A percentile compares a stretch with the other conserved stretches of the same genome.
Evolutionary conservation across 2,329 filamentous ascomycete genomes (phyloP).

Genomic region (Aschersonia sp.): DNA sequence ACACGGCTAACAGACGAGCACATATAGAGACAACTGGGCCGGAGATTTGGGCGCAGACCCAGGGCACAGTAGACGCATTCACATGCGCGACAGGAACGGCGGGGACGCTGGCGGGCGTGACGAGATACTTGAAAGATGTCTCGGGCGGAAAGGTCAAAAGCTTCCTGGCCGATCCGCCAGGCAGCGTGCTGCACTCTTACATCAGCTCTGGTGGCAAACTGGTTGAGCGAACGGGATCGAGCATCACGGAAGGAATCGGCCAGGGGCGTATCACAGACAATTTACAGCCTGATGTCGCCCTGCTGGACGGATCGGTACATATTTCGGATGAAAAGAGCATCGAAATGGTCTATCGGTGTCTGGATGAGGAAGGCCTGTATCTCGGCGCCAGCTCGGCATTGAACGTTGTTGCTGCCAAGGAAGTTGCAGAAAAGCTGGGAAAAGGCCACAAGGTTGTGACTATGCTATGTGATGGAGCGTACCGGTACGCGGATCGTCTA

Average conservation of each 20-base stretch:
- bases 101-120: constrained; percentile 79
- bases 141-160: constrained; percentile 67
- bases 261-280: constrained; percentile 97
- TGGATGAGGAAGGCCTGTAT: constrained; percentile 93
- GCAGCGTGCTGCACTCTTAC: constrained; percentile 85
- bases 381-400: constrained; percentile 85
- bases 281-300: constrained; percentile 65
- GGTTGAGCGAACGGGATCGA: constrained; percentile 65
- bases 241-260: constrained; percentile 95
- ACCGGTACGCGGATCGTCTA: constrained; percentile 84
- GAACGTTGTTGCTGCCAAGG: constrained; percentile 90
- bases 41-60: constrained; percentile 91
- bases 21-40: constrained; percentile 96
- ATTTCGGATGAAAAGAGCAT: constrained; percentile 91
- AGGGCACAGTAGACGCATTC: constrained; percentile 77
- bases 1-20: constrained; percentile 80
- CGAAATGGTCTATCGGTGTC: constrained; percentile 90
- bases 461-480: constrained; percentile 90
- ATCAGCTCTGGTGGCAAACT: constrained; percentile 74
- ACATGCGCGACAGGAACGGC: constrained; percentile 90
- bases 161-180: constrained; percentile 87
- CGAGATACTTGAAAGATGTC: constrained; percentile 74
- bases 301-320: constrained; percentile 71
- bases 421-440: constrained; percentile 82
- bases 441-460: constrained; percentile 86